These are phyloP conservation scores for Acanthamoeba healyi DNA, from an alignment of 208 protist genomes.

Conservation along the genomic window DNA sequence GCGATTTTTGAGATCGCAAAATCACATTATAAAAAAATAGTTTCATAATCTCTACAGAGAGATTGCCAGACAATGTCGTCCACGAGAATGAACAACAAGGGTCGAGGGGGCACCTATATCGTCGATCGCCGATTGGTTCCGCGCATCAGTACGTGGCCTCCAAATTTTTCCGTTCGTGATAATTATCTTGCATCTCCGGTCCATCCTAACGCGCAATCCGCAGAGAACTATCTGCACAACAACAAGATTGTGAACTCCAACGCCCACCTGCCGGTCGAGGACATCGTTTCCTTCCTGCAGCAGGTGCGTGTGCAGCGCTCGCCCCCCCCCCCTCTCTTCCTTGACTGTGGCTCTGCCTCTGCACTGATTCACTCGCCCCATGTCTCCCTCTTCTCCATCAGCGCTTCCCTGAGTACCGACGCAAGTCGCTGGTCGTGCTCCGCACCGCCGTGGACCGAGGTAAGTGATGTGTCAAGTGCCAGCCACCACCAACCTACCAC, in stretches of 20 bases:
- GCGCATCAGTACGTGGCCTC: neutral
- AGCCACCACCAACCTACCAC: no score
- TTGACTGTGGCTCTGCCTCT: no score
- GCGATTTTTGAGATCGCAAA: no score
- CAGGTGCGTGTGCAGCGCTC: neutral
- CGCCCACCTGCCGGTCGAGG: neutral
- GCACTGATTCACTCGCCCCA: no score
- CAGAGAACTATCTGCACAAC: slow-evolving; percentile 4
- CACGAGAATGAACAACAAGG: neutral
- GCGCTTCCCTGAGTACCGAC: slow-evolving; percentile 37
- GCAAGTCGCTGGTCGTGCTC: neutral
- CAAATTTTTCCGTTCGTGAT: neutral
- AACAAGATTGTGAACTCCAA: neutral
- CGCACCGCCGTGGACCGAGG: neutral
- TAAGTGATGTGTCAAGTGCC: neutral
- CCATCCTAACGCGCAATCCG: neutral
- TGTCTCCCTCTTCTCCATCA: neutral
- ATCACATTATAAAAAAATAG: no score
- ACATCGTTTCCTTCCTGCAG: neutral
- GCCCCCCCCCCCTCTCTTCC: neutral
- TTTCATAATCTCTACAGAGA: no score
- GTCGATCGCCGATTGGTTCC: slow-evolving; percentile 19
- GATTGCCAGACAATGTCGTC: no score
- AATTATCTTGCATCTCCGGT: neutral
- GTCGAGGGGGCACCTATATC: neutral